These are phyloP conservation scores for Glebionis coronaria DNA, from an alignment of 129 eudicot genomes.

Conservation along the genomic window DNA sequence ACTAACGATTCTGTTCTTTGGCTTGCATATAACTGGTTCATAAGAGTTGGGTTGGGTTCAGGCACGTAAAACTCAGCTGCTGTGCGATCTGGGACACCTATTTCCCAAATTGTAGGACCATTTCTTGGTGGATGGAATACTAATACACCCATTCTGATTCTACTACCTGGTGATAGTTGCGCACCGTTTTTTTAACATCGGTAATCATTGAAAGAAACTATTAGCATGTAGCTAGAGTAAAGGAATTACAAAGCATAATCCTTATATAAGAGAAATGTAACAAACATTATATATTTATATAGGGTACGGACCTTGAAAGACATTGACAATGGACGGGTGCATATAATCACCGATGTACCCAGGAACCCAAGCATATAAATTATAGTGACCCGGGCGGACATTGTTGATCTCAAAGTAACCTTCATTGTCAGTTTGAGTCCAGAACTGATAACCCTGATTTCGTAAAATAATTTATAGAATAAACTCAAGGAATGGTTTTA, in stretches of 20 bases:
- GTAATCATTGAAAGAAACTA: no score
- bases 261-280: neutral
- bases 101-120: conserved; percentile 81
- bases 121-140: conserved; percentile 53
- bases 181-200: neutral
- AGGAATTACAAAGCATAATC: neutral
- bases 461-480: neutral
- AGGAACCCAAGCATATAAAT: conserved; percentile 58
- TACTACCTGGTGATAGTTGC: conserved; percentile 33
- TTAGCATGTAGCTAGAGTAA: no score
- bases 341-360: conserved; percentile 66
- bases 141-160: conserved; percentile 34
- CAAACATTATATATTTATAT: neutral
- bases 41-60: conserved; percentile 40
- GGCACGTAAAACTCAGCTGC: conserved; percentile 70
- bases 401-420: conserved; percentile 46
- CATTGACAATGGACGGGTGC: conserved; percentile 14
- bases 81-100: conserved; percentile 69
- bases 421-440: conserved; percentile 45
- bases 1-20: conserved; percentile 37
- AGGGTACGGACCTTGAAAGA: conserved; percentile 19
- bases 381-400: conserved; percentile 47
- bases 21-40: conserved; percentile 35
- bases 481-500: neutral
- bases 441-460: conserved; percentile 71